Conservation (phyloP, 441 rosid genomes). For the Gossypium gossypioides region DNA sequence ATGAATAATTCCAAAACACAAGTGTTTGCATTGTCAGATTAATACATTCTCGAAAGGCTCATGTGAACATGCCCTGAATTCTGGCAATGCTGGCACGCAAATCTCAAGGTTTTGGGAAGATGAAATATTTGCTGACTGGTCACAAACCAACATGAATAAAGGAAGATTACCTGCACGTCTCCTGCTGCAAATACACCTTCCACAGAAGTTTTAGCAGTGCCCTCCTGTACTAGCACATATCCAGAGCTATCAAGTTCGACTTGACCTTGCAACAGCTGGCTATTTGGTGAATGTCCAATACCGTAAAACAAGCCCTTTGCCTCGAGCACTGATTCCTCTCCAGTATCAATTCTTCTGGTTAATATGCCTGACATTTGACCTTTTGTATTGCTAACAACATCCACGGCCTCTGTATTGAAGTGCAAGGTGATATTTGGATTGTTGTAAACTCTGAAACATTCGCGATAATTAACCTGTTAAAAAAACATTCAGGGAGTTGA, state of each 20-base stretch:
- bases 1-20: not conserved
- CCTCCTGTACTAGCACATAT: constrained; percentile 66
- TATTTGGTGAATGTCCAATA: constrained; percentile 92
- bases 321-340: constrained; percentile 77
- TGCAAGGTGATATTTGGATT: constrained; percentile 92
- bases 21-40: not conserved
- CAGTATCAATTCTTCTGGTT: constrained; percentile 62
- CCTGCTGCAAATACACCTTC: constrained; percentile 97
- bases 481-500: constrained; percentile 98
- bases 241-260: constrained; percentile 78
- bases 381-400: constrained; percentile 75
- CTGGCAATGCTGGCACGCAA: constrained; percentile 3
- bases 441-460: constrained; percentile 99
- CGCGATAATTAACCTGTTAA: constrained; percentile 99
- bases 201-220: constrained; percentile 72
- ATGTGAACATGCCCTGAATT: not conserved
- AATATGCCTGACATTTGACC: constrained; percentile 94
- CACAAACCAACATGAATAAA: constrained; percentile 10
- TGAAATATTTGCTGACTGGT: not conserved
- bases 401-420: constrained; percentile 78
- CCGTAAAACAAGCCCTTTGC: constrained; percentile 97
- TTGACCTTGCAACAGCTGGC: constrained; percentile 82
- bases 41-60: not conserved
- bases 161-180: constrained; percentile 76
- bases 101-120: constrained; percentile 4